These are phyloP conservation scores for Heimioporus punctisporus DNA, from an alignment of 1,284 basidiomycete species.

Conservation along the genomic window DNA sequence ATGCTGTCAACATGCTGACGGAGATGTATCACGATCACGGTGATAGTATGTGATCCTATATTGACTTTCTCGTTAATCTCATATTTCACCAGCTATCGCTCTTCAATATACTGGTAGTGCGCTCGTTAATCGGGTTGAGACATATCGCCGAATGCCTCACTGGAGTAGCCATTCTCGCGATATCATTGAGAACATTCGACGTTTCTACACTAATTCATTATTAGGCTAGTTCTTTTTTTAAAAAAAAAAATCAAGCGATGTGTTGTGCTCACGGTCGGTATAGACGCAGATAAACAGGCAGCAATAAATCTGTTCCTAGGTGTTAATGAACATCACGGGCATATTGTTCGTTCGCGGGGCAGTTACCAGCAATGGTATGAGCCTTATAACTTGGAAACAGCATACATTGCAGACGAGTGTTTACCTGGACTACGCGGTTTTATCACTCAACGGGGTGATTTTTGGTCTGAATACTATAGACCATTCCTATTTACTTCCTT, in stretches of 20 bases:
- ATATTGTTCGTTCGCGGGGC: slow-evolving; percentile 48
- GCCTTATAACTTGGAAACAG: slow-evolving; percentile 65
- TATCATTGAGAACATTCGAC: slow-evolving; percentile 94
- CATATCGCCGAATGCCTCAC: slow-evolving; percentile 94
- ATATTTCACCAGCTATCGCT: slow-evolving; percentile 73
- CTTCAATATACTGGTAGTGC: slow-evolving; percentile 98
- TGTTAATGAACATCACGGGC: slow-evolving; percentile 59
- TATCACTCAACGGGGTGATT: slow-evolving; percentile 64
- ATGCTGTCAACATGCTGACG: slow-evolving; percentile 96
- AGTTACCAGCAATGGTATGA: slow-evolving; percentile 88
- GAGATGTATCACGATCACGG: slow-evolving; percentile 99
- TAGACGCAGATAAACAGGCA: slow-evolving; percentile 97
- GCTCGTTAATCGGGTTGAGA: slow-evolving; percentile 96
- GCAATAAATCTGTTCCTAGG: slow-evolving; percentile 98
- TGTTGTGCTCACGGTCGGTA: slow-evolving; percentile 1
- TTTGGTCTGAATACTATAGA: slow-evolving; percentile 93
- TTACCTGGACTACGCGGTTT: slow-evolving; percentile 56
- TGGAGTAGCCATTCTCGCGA: slow-evolving; percentile 99
- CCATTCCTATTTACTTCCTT: slow-evolving; percentile 83
- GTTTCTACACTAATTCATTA: slow-evolving; percentile 97
- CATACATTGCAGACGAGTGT: slow-evolving; percentile 61
- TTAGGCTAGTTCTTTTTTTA: slow-evolving; percentile 67
- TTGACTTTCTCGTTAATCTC: neutral
- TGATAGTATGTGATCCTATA: slow-evolving; percentile 63
- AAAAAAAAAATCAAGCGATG: no score